A percentile compares a stretch with the other conserved stretches of the same genome.
These are phyloP conservation scores for Cinnamomum micranthum DNA, from an alignment of 164 flowering plant species.

Conservation along the genomic window DNA sequence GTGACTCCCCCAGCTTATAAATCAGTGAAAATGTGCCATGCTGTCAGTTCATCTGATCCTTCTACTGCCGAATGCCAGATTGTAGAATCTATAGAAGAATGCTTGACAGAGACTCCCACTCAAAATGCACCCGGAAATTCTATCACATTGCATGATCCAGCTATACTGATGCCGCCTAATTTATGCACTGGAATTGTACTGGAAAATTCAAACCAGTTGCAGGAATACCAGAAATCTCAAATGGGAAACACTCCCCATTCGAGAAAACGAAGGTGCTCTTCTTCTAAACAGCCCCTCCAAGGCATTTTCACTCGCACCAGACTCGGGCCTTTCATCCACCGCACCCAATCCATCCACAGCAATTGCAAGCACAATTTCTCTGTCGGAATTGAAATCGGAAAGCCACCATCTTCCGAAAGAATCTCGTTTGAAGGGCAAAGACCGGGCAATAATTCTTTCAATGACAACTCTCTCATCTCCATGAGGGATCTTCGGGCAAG, in stretches of 20 bases:
- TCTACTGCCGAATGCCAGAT: background rate
- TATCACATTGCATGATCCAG: background rate
- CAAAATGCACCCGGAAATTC: background rate
- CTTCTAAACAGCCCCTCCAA: background rate
- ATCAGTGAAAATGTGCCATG: background rate
- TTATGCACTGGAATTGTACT: conserved; percentile 3
- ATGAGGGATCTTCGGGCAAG: conserved; percentile 43
- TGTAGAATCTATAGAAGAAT: background rate
- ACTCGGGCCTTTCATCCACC: conserved; percentile 23
- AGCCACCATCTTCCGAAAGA: background rate
- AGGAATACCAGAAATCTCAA: background rate
- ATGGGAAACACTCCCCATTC: conserved; percentile 7
- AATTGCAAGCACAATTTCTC: background rate
- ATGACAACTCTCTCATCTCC: background rate
- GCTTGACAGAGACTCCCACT: background rate
- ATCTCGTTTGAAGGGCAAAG: background rate
- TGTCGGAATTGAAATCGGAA: background rate
- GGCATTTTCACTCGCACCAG: conserved; percentile 31
- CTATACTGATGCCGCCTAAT: background rate
- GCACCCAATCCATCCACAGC: conserved; percentile 30
- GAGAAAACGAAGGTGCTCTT: conserved; percentile 18
- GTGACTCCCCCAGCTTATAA: background rate
- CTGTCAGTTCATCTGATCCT: conserved; percentile 1
- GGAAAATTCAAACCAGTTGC: background rate
- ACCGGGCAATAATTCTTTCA: background rate